Evolutionary conservation across 2,329 filamentous ascomycete species (phyloP), one percentile per base, ranked within the genome.

Genomic region (Myriosclerotinia duriaeana): DNA sequence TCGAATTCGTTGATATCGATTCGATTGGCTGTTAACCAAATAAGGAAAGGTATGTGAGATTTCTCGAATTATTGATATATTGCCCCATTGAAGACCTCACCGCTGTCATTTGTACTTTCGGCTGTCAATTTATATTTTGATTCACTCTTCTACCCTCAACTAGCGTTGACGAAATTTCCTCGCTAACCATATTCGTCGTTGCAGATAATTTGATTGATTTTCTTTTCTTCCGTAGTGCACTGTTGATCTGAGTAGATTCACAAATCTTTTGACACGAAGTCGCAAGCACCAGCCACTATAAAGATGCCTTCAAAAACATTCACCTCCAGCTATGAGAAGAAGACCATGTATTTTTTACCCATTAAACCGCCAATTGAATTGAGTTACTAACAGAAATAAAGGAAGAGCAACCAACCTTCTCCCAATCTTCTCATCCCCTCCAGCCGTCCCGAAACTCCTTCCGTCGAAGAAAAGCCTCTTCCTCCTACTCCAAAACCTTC

Each of bases 161-260:
- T 9, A 1, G 1, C 0, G 6, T 11, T 0, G 3, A 22, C 14
- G 1, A 34, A 5, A 59, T 2, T n/a, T 20, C 30, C 6, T 48
- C 17, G 12, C 20, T 22, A 22, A 22, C 15, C 20, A 38, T 48
- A 11, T 36, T 48, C 11, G 1, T 34, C 26, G 9, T 34, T 9
- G 11, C 11, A 36, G 12, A 17, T 2, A 15, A 36, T 59, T n/a
- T 7, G n/a, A 36, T 22, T 46, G 5, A 17, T 59, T 5, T 48
- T 5, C 4, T 48, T 34, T 46, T 20, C 20, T 36, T 59, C 30
- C 17, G 11, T 1, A 5, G 26, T 22, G 1, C 14, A 46, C 6
- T 36, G 0, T 22, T 12, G 8, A 36, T 14, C 20, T n/a, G 11
- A 1, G 6, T n/a, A 36, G 26, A 48, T 34, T 6, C 1, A 22